Evolutionary conservation across 345 rosid genomes (phyloP), one percentile per base, ranked within the genome.

Genomic region (Raphanus raphanistrum): DNA sequence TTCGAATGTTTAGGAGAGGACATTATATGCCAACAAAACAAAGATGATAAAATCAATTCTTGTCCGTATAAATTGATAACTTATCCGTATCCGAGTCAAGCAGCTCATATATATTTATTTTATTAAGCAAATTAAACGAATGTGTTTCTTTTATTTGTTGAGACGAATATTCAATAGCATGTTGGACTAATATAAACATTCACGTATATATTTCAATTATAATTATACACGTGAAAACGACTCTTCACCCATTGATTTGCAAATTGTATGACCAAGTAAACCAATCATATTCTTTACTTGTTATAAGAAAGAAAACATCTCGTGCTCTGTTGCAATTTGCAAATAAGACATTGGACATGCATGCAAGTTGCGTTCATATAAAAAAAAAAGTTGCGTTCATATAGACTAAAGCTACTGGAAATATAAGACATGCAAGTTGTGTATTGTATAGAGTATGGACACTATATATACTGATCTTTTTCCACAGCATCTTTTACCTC

Each of bases 81-180:
- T 78, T 78, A 78, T 78, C 81, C 81, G 65, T 29, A 77, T 77
- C 72, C 36, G 72, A 71, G 72, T 77, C 81, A 71, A 63, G 66
- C 36, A 50, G 28, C 60, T 77, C 31, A 58, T 25, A 58, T 25
- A 58, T 58, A 26, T 58, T 2, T 25, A 25, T 25, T 58, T 8
- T 58, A 58, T 58, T 12, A 16, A 13, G 32, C 4, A 63, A 62
- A 60, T 12, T 17, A 64, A 31, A 43, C 28, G 50, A 59, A 71
- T 63, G 80, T 48, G 21, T 33, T 76, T 32, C 4, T 55, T 55
- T 17, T 55, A 17, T 55, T 17, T 55, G 28, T 7, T 17, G 27
- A 3, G 58, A 5, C 58, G 25, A 52, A 52, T 52, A 52, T 52
- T 52, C 25, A 52, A 52, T 50, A 52, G 66, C 76, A 71, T 71